phyloP scores from a whole-genome alignment of 768 basidiomycete species.

The Mycena venus region DNA sequence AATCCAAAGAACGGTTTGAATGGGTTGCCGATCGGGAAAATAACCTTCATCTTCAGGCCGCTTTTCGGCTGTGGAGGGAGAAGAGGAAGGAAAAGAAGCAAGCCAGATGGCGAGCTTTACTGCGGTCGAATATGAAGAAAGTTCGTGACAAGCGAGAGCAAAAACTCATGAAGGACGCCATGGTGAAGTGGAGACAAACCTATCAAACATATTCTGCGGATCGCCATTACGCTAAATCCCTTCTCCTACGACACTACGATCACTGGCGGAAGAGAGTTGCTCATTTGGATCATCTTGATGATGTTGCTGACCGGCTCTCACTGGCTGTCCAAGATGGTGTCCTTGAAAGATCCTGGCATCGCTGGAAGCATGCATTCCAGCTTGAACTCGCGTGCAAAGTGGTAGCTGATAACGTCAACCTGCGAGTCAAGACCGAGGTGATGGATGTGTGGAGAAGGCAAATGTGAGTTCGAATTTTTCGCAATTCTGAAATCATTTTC shows the following conservation, averaged over 20 bases:
- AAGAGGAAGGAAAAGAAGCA: conserved; percentile 69
- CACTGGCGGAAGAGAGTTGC: conserved; percentile 67
- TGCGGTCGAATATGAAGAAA: conserved; percentile 78
- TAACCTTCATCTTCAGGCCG: conserved; percentile 55
- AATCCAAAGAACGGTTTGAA: conserved; percentile 53
- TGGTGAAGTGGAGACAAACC: conserved; percentile 76
- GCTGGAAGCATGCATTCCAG: conserved; percentile 66
- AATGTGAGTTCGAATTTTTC: conserved; percentile 55
- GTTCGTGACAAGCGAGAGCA: conserved; percentile 69
- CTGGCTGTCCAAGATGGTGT: conserved; percentile 51
- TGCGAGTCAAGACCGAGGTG: conserved; percentile 62
- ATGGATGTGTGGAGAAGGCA: conserved; percentile 71
- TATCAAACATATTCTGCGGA: conserved; percentile 65
- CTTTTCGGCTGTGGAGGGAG: conserved; percentile 66
- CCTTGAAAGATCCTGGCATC: conserved; percentile 62
- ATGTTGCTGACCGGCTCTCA: conserved; percentile 63
- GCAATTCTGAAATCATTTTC: background rate
- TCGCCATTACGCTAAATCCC: conserved; percentile 60
- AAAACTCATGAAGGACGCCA: conserved; percentile 68
- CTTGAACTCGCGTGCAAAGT: conserved; percentile 60
- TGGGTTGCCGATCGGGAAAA: conserved; percentile 61
- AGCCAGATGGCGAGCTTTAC: conserved; percentile 73
- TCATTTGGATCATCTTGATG: conserved; percentile 58
- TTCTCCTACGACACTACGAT: conserved; percentile 58
- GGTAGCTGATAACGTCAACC: conserved; percentile 58